phyloP scores from a whole-genome alignment of 495 filamentous ascomycete genomes.

The Chaetomium tenue region DNA sequence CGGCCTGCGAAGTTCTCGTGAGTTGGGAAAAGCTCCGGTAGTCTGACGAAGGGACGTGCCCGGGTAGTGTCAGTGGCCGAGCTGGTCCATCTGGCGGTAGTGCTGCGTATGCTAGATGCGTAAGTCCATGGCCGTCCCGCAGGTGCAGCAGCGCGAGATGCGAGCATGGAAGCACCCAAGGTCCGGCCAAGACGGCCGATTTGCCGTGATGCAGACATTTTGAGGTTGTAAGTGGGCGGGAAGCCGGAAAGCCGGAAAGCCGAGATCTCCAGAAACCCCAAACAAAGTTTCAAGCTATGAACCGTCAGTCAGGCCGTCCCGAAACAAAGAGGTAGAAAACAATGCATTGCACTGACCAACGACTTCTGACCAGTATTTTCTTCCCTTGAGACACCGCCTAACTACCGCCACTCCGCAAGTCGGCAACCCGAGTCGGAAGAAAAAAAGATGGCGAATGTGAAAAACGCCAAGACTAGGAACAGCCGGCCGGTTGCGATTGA shows the following conservation, averaged over 20 bases:
- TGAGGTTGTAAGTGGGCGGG: background rate
- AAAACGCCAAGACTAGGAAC: slow-evolving; percentile 17
- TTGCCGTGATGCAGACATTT: slow-evolving; percentile 28
- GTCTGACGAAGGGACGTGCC: slow-evolving; percentile 18
- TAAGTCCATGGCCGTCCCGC: slow-evolving; percentile 3
- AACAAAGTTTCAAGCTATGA: too few species aligned
- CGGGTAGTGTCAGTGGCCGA: slow-evolving; percentile 10
- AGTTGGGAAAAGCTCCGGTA: slow-evolving; percentile 32
- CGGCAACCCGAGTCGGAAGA: background rate
- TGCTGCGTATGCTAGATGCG: slow-evolving; percentile 4
- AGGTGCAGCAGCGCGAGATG: slow-evolving; percentile 20
- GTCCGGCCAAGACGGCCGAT: slow-evolving; percentile 31
- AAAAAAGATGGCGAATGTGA: background rate
- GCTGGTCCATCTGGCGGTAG: slow-evolving; percentile 7
- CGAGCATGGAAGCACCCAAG: slow-evolving; percentile 25
- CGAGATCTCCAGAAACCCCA: background rate
- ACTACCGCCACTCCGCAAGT: slow-evolving; percentile 9
- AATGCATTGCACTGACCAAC: background rate
- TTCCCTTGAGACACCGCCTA: background rate
- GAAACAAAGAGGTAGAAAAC: background rate
- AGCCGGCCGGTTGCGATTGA: slow-evolving; percentile 8
- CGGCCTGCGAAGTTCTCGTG: slow-evolving; percentile 70
- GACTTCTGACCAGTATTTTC: background rate
- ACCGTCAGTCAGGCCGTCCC: background rate
- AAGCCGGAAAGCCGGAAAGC: too few species aligned